Evolutionary conservation across 2,329 filamentous ascomycete genomes (phyloP).

Genomic region (Coniochaeta sp.): DNA sequence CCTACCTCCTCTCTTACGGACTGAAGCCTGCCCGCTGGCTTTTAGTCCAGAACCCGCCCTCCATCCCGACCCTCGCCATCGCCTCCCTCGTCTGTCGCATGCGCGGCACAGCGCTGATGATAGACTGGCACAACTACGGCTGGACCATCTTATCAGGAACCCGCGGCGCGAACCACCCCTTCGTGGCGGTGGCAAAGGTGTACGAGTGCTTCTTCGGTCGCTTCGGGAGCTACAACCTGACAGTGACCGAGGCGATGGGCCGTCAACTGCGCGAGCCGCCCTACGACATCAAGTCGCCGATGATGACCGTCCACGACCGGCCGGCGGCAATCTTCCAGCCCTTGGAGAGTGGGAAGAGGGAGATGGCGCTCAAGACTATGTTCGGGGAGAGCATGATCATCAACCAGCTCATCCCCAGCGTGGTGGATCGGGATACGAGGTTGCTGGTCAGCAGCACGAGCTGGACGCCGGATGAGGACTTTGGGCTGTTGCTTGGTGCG

Average conservation of each 20-base stretch:
- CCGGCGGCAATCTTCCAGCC: conserved; percentile 79
- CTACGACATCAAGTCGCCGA: conserved; percentile 57
- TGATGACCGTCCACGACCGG: conserved; percentile 76
- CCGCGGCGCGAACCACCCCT: conserved; percentile 52
- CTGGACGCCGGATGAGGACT: conserved; percentile 97
- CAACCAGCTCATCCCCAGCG: conserved; percentile 29
- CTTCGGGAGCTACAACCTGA: conserved; percentile 67
- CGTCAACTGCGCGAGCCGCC: conserved; percentile 57
- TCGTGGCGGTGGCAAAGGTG: conserved; percentile 68
- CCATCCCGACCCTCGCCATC: conserved; percentile 81
- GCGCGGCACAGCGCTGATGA: conserved; percentile 73
- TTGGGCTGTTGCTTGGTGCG: conserved; percentile 77
- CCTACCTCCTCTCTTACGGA: conserved; percentile 64
- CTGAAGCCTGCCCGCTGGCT: conserved; percentile 76
- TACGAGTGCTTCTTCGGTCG: conserved; percentile 72
- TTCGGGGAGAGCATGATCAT: conserved; percentile 40
- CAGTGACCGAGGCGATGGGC: conserved; percentile 86
- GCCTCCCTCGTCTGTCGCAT: conserved; percentile 66
- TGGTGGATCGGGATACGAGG: conserved; percentile 54
- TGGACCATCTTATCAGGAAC: conserved; percentile 78
- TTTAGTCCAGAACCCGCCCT: conserved; percentile 87
- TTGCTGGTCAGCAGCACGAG: conserved; percentile 90
- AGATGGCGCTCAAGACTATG: conserved; percentile 56
- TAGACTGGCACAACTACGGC: conserved; percentile 99
- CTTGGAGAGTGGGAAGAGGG: conserved; percentile 41